A percentile compares a stretch with the other conserved stretches of the same genome.
Conservation (phyloP, 192 early-diverging fungal genomes). For the Coemansia sp. region DNA sequence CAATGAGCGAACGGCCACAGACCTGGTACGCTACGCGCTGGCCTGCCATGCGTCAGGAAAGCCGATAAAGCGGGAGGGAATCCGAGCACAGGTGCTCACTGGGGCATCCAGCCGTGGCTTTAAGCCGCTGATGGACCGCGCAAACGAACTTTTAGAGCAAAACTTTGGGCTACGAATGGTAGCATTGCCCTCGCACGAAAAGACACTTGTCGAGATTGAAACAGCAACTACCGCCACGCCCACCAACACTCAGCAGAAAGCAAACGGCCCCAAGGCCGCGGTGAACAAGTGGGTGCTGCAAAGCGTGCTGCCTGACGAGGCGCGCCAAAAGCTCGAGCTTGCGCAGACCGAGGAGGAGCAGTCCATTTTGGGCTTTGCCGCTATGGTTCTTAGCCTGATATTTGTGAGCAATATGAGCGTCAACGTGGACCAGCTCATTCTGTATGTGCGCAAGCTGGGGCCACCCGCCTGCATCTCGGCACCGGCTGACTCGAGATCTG, state of each 20-base stretch:
- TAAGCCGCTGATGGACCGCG: slow-evolving; percentile 12
- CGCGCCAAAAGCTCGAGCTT: slow-evolving; percentile 19
- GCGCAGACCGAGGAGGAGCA: slow-evolving; percentile 15
- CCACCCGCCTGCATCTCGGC: slow-evolving; percentile 22
- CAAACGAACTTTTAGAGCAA: slow-evolving; percentile 24
- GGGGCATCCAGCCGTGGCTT: slow-evolving; percentile 3
- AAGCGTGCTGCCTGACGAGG: slow-evolving; percentile 26
- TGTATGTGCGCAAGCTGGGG: slow-evolving; percentile 44
- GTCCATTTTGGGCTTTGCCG: slow-evolving; percentile 29
- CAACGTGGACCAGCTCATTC: slow-evolving; percentile 31
- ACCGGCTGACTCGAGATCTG: neutral
- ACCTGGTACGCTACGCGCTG: slow-evolving; percentile 39
- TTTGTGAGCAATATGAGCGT: slow-evolving; percentile 51
- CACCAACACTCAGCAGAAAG: too few species aligned
- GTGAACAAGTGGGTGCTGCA: slow-evolving; percentile 40
- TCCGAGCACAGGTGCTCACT: slow-evolving; percentile 10
- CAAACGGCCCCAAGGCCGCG: neutral
- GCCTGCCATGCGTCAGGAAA: slow-evolving; percentile 37
- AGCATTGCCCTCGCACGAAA: slow-evolving; percentile 33
- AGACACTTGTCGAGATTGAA: slow-evolving; percentile 1
- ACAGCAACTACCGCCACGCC: neutral
- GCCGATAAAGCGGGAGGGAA: slow-evolving; percentile 26
- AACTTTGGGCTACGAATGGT: slow-evolving; percentile 35
- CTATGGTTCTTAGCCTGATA: slow-evolving; percentile 40
- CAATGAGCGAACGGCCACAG: slow-evolving; percentile 18